phyloP scores from a whole-genome alignment of 495 filamentous ascomycete species.

The Penicillium flavigenum region DNA sequence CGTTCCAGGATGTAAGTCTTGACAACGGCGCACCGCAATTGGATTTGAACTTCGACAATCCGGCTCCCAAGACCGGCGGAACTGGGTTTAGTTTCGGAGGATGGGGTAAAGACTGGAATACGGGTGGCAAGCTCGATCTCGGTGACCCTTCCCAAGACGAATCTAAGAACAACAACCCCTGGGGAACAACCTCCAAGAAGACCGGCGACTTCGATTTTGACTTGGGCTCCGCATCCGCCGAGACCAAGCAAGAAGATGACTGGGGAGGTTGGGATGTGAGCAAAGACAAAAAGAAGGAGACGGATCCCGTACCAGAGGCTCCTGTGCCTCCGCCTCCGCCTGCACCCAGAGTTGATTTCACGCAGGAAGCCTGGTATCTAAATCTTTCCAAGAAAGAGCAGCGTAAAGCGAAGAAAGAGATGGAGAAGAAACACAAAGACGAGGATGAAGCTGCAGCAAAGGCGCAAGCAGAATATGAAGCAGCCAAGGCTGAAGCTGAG shows the following conservation, averaged over 20 bases:
- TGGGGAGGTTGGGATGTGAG: conserved; percentile 28
- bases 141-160: conserved; percentile 34
- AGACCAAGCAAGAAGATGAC: conserved; percentile 30
- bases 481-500: neutral
- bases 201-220: conserved; percentile 49
- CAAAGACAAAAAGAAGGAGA: conserved; percentile 34
- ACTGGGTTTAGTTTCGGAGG: conserved; percentile 44
- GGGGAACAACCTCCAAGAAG: conserved; percentile 39
- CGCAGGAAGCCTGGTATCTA: conserved; percentile 19
- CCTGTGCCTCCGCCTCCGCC: conserved; percentile 11
- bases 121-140: conserved; percentile 34
- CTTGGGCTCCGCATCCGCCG: conserved; percentile 33
- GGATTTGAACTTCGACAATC: conserved; percentile 44
- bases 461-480: conserved; percentile 5
- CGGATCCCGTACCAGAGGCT: conserved; percentile 21
- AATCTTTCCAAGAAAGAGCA: conserved; percentile 33
- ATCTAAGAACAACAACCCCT: conserved; percentile 42
- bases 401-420: conserved; percentile 38
- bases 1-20: conserved; percentile 50
- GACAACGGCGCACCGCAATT: conserved; percentile 44
- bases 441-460: conserved; percentile 23
- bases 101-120: conserved; percentile 47
- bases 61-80: conserved; percentile 32
- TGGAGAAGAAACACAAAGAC: conserved; percentile 28
- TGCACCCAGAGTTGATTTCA: conserved; percentile 11